phyloP scores from a whole-genome alignment of 108 stramenopile genomes.

The Cyclotella sp. region DNA sequence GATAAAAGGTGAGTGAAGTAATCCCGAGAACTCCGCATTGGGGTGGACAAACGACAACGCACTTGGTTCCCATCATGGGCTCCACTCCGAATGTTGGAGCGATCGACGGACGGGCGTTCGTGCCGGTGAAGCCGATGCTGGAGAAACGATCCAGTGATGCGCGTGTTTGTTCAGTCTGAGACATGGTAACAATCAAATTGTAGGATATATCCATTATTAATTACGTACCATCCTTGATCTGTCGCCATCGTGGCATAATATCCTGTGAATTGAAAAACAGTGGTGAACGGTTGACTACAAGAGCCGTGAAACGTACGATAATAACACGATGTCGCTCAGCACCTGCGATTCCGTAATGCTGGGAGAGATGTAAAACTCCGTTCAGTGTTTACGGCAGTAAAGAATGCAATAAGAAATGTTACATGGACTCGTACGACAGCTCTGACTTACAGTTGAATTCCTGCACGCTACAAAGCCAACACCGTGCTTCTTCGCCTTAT shows the following conservation, averaged over 20 bases:
- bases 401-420: neutral
- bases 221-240: constrained; percentile 54
- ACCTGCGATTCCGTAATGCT: constrained; percentile 27
- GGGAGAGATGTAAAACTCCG: neutral
- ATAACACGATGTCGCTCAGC: neutral
- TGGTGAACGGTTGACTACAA: neutral
- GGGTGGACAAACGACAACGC: neutral
- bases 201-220: neutral
- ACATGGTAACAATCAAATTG: neutral
- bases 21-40: neutral
- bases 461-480: constrained; percentile 66
- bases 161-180: neutral
- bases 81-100: constrained; percentile 75
- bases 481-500: constrained; percentile 70
- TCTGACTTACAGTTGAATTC: constrained; percentile 57
- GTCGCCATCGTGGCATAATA: constrained; percentile 78
- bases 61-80: constrained; percentile 57
- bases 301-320: neutral
- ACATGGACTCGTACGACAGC: neutral
- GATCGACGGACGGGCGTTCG: constrained; percentile 72
- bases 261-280: constrained; percentile 43
- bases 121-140: constrained; percentile 65
- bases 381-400: neutral
- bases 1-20: neutral
- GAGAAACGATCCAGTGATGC: neutral